These are phyloP conservation scores for Saccharomyces hybrid DNA, from an alignment of 1,139 yeast species.

Conservation along the genomic window DNA sequence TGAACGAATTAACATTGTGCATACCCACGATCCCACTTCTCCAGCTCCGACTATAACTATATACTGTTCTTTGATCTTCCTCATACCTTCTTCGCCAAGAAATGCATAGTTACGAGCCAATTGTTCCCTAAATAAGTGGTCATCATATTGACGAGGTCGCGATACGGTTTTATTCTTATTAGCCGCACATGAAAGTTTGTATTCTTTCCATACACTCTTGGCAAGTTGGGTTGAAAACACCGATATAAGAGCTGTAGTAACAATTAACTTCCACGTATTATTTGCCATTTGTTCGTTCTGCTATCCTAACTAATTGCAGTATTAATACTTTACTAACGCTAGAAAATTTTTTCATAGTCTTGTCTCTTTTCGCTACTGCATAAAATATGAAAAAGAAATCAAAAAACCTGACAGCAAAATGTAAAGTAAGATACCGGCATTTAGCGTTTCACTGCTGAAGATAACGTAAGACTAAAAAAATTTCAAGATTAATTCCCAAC, in stretches of 20 bases:
- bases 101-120: constrained; percentile 90
- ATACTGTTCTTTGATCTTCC: constrained; percentile 61
- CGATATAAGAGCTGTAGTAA: constrained; percentile 25
- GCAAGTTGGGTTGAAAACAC: constrained; percentile 22
- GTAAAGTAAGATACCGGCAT: not conserved
- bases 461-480: not conserved
- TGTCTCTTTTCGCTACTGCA: not conserved
- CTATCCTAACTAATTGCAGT: not conserved
- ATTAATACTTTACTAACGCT: not conserved
- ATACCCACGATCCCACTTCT: constrained; percentile 97
- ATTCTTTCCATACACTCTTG: constrained; percentile 20
- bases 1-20: constrained; percentile 83
- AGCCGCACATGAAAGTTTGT: constrained; percentile 3
- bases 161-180: constrained; percentile 1
- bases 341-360: not conserved
- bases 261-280: constrained; percentile 24
- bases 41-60: constrained; percentile 95
- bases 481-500: not conserved
- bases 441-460: not conserved
- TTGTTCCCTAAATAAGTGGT: constrained; percentile 78
- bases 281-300: constrained; percentile 8
- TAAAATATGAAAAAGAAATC: not conserved
- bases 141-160: constrained; percentile 40
- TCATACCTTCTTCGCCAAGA: constrained; percentile 76
- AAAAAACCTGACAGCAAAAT: not conserved